A percentile compares a stretch with the other conserved stretches of the same genome.
phyloP scores from a whole-genome alignment of 2,329 filamentous ascomycete genomes.

The Aspergillus puulaauensis region DNA sequence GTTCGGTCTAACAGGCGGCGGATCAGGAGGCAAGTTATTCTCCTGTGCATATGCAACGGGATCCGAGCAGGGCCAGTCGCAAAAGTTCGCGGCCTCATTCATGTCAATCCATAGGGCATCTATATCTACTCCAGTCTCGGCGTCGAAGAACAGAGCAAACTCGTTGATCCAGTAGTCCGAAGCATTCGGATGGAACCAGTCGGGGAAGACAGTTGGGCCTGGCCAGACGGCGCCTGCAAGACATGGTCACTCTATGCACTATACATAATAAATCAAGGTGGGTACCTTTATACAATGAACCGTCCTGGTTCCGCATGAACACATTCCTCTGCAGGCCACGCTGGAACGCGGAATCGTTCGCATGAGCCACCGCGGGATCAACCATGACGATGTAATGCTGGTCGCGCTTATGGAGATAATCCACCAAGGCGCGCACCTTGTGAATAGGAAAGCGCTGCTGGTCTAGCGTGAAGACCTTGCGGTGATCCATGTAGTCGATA shows the following conservation, averaged over 20 bases:
- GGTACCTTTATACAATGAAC: constrained; percentile 50
- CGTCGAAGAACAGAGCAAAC: constrained; percentile 64
- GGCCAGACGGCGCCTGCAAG: constrained; percentile 70
- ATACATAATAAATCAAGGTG: not conserved
- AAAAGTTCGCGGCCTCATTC: constrained; percentile 58
- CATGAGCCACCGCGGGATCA: constrained; percentile 53
- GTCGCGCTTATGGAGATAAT: constrained; percentile 63
- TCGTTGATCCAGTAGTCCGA: constrained; percentile 69
- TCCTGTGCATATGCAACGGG: constrained; percentile 51
- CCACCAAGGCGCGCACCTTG: constrained; percentile 63
- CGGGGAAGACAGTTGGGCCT: constrained; percentile 69
- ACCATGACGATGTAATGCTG: constrained; percentile 78
- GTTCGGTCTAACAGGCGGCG: constrained; percentile 59
- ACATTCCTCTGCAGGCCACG: constrained; percentile 59
- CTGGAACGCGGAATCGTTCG: constrained; percentile 57
- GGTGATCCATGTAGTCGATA: constrained; percentile 43
- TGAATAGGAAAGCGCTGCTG: constrained; percentile 38
- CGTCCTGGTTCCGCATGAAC: constrained; percentile 57
- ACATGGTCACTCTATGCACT: not conserved
- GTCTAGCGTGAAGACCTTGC: constrained; percentile 42
- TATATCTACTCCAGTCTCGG: constrained; percentile 66
- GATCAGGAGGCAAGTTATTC: constrained; percentile 53
- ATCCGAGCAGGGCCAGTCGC: constrained; percentile 56
- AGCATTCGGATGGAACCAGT: constrained; percentile 70
- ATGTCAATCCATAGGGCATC: constrained; percentile 78